A percentile compares a stretch with the other conserved stretches of the same genome.
Conservation (phyloP, 192 early-diverging fungal species). For the Coemansia reversa region DNA sequence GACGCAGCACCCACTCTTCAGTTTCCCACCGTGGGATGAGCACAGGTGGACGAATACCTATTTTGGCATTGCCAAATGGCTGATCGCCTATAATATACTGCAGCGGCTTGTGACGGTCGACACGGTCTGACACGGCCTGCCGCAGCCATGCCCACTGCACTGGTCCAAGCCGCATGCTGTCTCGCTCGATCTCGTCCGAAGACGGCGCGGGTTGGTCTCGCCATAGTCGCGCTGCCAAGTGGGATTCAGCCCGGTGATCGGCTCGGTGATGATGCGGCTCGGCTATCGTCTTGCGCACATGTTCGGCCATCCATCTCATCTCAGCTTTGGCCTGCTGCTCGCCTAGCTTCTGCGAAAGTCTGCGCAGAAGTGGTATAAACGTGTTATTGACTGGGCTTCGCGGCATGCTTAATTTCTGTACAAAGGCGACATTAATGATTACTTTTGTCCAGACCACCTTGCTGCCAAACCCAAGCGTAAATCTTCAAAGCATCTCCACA, state of each 20-base stretch:
- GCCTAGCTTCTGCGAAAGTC: slow-evolving; percentile 33
- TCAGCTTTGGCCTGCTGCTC: slow-evolving; percentile 42
- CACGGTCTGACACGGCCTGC: slow-evolving; percentile 59
- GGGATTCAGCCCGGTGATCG: not conserved
- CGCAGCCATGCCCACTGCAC: slow-evolving; percentile 55
- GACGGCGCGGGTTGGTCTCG: slow-evolving; percentile 39
- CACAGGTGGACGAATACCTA: slow-evolving; percentile 68
- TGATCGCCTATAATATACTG: slow-evolving; percentile 92
- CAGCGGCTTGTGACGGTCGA: slow-evolving; percentile 71
- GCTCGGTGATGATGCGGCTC: not conserved
- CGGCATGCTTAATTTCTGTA: slow-evolving; percentile 19
- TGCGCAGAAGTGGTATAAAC: slow-evolving; percentile 29
- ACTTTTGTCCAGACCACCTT: too few relatives aligned
- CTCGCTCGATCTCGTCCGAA: slow-evolving; percentile 21
- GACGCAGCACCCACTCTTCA: slow-evolving; percentile 81
- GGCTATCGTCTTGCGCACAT: slow-evolving; percentile 22
- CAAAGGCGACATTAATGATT: too few relatives aligned
- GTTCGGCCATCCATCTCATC: slow-evolving; percentile 42
- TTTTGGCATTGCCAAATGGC: slow-evolving; percentile 78
- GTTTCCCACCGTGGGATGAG: slow-evolving; percentile 95
- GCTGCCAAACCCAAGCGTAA: too few relatives aligned
- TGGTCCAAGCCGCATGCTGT: slow-evolving; percentile 17
- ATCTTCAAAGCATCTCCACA: too few relatives aligned
- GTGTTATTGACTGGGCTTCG: slow-evolving; percentile 45
- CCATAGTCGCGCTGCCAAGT: slow-evolving; percentile 33